Conservation (phyloP, 768 basidiomycete genomes). For the Hirschioporus abietinus region DNA sequence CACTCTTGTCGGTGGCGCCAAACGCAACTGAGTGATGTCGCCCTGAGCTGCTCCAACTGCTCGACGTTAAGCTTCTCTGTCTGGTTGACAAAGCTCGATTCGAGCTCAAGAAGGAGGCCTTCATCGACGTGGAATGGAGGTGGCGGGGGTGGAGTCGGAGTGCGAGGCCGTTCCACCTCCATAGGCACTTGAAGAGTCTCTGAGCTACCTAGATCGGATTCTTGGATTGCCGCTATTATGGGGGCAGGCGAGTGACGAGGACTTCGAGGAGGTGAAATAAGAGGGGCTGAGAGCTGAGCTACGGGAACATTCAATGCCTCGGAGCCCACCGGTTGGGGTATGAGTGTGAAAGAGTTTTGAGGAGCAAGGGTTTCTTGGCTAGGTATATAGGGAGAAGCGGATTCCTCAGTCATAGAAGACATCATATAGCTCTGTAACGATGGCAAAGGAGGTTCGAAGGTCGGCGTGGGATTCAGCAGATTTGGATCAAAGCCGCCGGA, state of each 20-base stretch:
- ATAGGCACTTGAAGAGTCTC: slow-evolving; percentile 32
- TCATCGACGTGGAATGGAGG: slow-evolving; percentile 74
- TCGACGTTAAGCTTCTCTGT: slow-evolving; percentile 73
- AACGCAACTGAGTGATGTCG: slow-evolving; percentile 70
- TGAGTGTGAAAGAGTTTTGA: slow-evolving; percentile 14
- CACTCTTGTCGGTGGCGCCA: slow-evolving; percentile 82
- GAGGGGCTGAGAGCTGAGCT: slow-evolving; percentile 14
- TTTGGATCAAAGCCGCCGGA: slow-evolving; percentile 43
- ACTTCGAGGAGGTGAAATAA: slow-evolving; percentile 2
- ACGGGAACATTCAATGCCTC: slow-evolving; percentile 14
- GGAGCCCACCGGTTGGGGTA: slow-evolving; percentile 17
- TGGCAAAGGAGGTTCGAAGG: slow-evolving; percentile 23
- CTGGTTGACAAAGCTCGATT: slow-evolving; percentile 38
- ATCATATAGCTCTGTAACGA: slow-evolving; percentile 5
- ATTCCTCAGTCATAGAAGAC: background rate
- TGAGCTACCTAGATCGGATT: slow-evolving; percentile 11
- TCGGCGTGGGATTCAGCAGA: slow-evolving; percentile 48
- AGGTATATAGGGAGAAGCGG: background rate
- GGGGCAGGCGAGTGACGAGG: slow-evolving; percentile 4
- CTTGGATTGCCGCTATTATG: slow-evolving; percentile 3
- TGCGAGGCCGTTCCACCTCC: slow-evolving; percentile 42
- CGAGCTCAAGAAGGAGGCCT: slow-evolving; percentile 42
- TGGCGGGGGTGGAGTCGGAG: slow-evolving; percentile 53
- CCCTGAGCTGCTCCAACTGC: slow-evolving; percentile 90
- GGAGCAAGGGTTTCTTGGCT: background rate